Base-by-base conservation (phyloP, 2,329 filamentous ascomycete genomes). In the Ambrosiella cleistominuta region DNA sequence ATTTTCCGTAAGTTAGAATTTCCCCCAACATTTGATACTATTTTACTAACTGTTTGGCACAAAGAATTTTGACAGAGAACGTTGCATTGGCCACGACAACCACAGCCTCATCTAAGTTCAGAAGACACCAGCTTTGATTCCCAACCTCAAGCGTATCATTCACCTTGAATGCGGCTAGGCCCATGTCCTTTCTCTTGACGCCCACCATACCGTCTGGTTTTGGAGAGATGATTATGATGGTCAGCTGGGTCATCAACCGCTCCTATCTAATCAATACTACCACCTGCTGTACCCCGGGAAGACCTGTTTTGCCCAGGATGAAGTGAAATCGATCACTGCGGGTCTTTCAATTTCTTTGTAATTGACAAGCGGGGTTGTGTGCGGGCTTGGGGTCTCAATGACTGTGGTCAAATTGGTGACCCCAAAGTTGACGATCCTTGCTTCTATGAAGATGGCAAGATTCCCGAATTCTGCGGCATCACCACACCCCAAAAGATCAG, bases 321-420 rank as follows among this genome's bases (percentile, higher is more conserved):
- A 54, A 77, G 88, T 54, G 77, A 79, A 64, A 78, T 81, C 61
- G 77, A 82, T 36, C 82, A 68, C n/a, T 72, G 68, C 61, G 86
- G 86, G 36, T 77, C 80, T 42, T 87, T 88, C 69, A 85, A 91
- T 70, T 82, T 78, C 62, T 88, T 91, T 63, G 85, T 84, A 13
- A 74, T 91, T 55, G 79, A 82, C 67, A 74, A 76, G 45, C 76
- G 78, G 35, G 83, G 80, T 50, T 76, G 79, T 49, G 81, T 89
- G 44, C 89, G 80, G 69, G 76, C 79, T 0, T 91, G 86, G 86
- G 86, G 87, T n/a, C 71, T 87, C 39, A 91, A 93, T 72, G 85
- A 82, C 68, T 90, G 83, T 66, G 83, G 82, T 61, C 80, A 91
- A 70, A 84, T 83, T 27, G 27, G 27, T 27, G 4, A 27, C 27